A percentile compares a stretch with the other conserved stretches of the same genome.
Evolutionary conservation across 2,329 filamentous ascomycete genomes (phyloP).

Genomic region (Ophiostoma quercus): DNA sequence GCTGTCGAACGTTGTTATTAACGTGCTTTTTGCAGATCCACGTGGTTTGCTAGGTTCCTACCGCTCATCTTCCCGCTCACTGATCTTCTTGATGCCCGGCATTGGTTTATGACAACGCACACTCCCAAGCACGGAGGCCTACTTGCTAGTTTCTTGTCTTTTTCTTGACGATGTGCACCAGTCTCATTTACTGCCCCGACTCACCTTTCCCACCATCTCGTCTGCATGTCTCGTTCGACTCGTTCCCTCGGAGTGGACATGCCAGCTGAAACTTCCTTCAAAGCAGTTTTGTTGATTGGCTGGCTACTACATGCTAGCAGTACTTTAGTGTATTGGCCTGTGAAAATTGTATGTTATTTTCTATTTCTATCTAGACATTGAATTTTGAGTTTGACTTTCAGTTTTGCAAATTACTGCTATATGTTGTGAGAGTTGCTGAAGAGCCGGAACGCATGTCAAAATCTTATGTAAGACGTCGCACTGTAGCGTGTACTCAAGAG

Average conservation of each 20-base stretch:
- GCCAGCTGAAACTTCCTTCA: not conserved
- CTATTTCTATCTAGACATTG: not conserved
- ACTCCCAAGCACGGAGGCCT: not conserved
- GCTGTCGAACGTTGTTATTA: not conserved
- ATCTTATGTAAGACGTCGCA: not conserved
- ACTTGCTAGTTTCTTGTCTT: not conserved
- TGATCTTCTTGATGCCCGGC: not conserved
- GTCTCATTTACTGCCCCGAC: not conserved
- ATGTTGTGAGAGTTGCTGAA: not conserved
- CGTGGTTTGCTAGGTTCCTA: not conserved
- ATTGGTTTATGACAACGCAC: not conserved
- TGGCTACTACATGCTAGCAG: not conserved
- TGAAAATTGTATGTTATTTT: not conserved
- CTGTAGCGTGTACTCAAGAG: not conserved
- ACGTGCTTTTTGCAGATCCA: not conserved
- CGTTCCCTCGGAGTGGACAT: not conserved
- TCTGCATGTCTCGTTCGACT: not conserved
- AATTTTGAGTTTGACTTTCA: not conserved
- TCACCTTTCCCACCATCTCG: not conserved
- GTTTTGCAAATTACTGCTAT: not conserved
- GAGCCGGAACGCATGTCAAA: not conserved
- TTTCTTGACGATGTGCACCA: not conserved
- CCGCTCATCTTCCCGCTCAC: not conserved
- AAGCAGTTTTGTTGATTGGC: not conserved
- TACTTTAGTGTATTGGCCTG: not conserved